Evolutionary conservation across 805 yeast species (phyloP).

Genomic region (Maudiozyma saulgeensis): DNA sequence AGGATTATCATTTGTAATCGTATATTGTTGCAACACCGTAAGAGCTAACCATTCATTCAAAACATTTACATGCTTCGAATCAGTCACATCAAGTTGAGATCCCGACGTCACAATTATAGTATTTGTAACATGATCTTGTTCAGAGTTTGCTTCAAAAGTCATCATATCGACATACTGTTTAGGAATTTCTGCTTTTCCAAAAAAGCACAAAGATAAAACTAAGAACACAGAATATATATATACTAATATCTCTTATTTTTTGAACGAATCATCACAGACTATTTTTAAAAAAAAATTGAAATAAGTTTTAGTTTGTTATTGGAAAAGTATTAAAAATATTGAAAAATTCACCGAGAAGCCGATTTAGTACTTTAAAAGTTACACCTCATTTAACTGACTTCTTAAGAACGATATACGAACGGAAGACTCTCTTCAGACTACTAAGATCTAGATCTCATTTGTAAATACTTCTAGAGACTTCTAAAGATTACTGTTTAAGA

Average conservation of each 20-base stretch:
- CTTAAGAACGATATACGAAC: too few species aligned
- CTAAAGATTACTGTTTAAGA: neutral
- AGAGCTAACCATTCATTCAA: constrained; percentile 16
- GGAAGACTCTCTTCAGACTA: neutral
- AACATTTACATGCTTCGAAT: constrained; percentile 4
- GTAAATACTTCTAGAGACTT: too few species aligned
- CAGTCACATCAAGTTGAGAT: constrained; percentile 4
- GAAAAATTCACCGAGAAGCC: too few species aligned
- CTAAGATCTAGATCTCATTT: too few species aligned
- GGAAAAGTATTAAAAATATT: too few species aligned
- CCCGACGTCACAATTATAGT: constrained; percentile 17
- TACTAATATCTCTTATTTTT: too few species aligned
- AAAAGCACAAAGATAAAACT: neutral
- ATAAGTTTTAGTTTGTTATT: too few species aligned
- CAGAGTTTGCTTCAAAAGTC: too few species aligned
- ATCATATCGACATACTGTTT: neutral
- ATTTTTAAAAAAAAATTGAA: too few species aligned
- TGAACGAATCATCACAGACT: too few species aligned
- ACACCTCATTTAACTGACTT: too few species aligned
- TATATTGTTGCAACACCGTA: constrained; percentile 8
- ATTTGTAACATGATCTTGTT: constrained; percentile 11
- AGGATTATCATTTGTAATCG: constrained; percentile 12
- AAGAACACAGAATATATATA: neutral
- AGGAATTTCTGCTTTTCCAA: neutral
- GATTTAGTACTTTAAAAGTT: too few species aligned